Evolutionary conservation across 2,329 filamentous ascomycete species (phyloP).

Genomic region (Curvularia hawaiiensis): DNA sequence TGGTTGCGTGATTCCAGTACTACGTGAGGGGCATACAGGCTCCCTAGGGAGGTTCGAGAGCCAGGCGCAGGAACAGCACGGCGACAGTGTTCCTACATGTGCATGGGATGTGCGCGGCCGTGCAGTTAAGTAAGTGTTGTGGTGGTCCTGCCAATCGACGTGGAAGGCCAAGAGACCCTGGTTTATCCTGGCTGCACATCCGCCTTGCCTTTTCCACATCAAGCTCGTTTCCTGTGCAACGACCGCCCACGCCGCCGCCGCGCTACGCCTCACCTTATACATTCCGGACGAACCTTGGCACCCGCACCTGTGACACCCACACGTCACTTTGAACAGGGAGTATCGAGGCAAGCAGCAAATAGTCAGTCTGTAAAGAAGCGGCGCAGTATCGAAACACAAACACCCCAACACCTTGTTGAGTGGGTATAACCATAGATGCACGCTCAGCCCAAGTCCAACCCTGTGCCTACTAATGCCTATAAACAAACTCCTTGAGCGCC

Average conservation of each 20-base stretch:
- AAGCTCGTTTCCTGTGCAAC: constrained; percentile 22
- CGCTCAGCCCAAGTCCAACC: constrained; percentile 3
- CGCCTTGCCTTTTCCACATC: constrained; percentile 12
- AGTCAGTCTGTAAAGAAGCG: neutral
- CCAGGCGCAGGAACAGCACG: constrained; percentile 29
- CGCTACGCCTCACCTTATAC: constrained; percentile 6
- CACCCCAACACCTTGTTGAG: constrained; percentile 13
- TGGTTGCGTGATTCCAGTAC: constrained; percentile 36
- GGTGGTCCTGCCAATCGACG: constrained; percentile 18
- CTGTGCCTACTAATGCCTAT: neutral
- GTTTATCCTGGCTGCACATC: constrained; percentile 16
- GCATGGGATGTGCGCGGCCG: constrained; percentile 27
- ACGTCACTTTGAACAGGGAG: neutral
- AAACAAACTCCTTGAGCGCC: neutral
- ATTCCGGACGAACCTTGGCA: neutral
- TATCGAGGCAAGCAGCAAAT: neutral
- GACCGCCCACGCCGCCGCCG: constrained; percentile 16
- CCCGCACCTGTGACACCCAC: neutral
- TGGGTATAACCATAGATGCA: constrained; percentile 28
- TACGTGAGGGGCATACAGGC: constrained; percentile 32
- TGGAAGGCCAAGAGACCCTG: constrained; percentile 21
- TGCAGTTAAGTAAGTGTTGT: constrained; percentile 15
- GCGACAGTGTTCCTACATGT: constrained; percentile 26
- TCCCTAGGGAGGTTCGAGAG: constrained; percentile 29
- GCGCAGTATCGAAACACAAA: neutral